Evolutionary conservation across 2,329 filamentous ascomycete genomes (phyloP), one percentile per base, ranked within the genome.

Genomic region (Penicillium sp.): DNA sequence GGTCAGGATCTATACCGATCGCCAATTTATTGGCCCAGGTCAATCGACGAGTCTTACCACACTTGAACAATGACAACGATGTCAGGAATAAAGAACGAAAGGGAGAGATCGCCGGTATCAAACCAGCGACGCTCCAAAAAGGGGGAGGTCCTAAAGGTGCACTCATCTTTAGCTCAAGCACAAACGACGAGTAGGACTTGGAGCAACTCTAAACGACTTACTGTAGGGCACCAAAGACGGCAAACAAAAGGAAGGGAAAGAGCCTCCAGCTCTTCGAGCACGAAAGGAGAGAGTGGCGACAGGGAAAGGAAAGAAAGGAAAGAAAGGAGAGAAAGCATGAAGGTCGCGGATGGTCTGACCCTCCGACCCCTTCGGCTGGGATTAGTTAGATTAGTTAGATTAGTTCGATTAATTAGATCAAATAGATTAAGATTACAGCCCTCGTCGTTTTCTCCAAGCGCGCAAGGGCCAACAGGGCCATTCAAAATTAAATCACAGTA

Each of bases 251-350:
- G 40, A 42, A 37, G 39, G 38, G 39, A 41, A 42, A 52, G 58
- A 63, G 59, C 58, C 38, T 59, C 59, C 49, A 58, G 60, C 61
- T 47, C 58, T 54, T 47, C 36, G 28, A 45, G 36, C 31, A 35
- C 45, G 37, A 43, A 45, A 37, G 35, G 23, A 47, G 29, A 47
- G 34, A 32, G 32, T 39, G 39, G 26, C 30, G 37, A 50, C 42
- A 46, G 40, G 47, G 36, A 36, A 25, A 43, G 14, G 15, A 43
- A 33, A 45, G 39, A 40, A 33, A 50, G 41, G 36, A 47, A 45
- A 31, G 26, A 45, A 39, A 33, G 20, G 25, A 18, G 13, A 19
- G 28, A 20, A 29, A 35, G 41, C 18, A 11, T 9, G 17, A 26
- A 10, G 19, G n/a, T 13, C 14, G 30, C 34, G n/a, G 29, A 32